phyloP scores from a whole-genome alignment of 495 filamentous ascomycete species.

The Penicillium silybi region DNA sequence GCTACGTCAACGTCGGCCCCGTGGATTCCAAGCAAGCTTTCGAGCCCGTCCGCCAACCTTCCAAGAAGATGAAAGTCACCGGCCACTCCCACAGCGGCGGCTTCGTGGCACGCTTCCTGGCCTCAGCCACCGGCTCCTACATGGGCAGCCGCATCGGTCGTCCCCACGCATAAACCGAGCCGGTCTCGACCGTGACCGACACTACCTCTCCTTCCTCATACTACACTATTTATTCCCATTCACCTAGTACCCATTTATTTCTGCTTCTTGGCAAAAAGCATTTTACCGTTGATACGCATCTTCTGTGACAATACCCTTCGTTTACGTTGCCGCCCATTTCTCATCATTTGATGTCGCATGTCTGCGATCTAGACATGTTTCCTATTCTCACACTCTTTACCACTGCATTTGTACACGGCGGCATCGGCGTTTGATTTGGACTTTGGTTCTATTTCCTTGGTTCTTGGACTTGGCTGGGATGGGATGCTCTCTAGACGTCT shows the following conservation, averaged over 20 bases:
- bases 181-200: slow-evolving; percentile 14
- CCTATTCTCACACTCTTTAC: slow-evolving; percentile 8
- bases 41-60: slow-evolving; percentile 30
- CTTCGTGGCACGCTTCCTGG: slow-evolving; percentile 43
- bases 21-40: slow-evolving; percentile 23
- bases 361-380: slow-evolving; percentile 3
- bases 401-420: slow-evolving; percentile 7
- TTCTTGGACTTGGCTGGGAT: slow-evolving; percentile 1
- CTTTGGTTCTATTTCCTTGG: background rate
- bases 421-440: slow-evolving; percentile 11
- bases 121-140: slow-evolving; percentile 42
- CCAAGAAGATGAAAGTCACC: slow-evolving; percentile 41
- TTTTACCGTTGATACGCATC: slow-evolving; percentile 18
- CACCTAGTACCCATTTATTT: background rate
- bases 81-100: slow-evolving; percentile 26
- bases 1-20: slow-evolving; percentile 31
- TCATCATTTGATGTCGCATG: background rate
- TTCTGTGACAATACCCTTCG: slow-evolving; percentile 21
- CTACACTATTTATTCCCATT: background rate
- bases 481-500: slow-evolving; percentile 4
- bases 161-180: slow-evolving; percentile 29
- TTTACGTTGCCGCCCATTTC: background rate
- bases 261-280: slow-evolving; percentile 17
- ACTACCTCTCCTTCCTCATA: background rate
- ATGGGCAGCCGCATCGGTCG: slow-evolving; percentile 38